A percentile compares a stretch with the other conserved stretches of the same genome.
These are phyloP conservation scores for Solanum rostratum DNA, from an alignment of 257 asterid genomes.

Conservation along the genomic window DNA sequence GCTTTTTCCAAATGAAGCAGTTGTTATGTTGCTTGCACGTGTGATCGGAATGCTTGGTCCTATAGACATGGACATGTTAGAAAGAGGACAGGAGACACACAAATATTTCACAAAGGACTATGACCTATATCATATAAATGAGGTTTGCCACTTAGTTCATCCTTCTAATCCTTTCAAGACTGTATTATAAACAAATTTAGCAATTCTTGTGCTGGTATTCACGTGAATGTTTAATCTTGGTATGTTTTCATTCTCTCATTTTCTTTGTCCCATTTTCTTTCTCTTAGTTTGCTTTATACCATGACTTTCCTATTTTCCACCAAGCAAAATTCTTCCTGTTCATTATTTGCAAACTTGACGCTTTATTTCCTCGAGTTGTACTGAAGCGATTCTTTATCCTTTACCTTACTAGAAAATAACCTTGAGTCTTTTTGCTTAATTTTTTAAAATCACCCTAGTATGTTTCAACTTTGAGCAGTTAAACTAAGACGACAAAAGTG, in stretches of 20 bases:
- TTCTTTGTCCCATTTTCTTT: not conserved
- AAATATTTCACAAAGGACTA: conserved; percentile 79
- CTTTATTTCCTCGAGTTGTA: not conserved
- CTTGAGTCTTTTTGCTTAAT: not conserved
- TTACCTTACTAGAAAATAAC: not conserved
- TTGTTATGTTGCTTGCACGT: conserved; percentile 67
- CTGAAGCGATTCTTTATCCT: not conserved
- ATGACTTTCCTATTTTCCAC: not conserved
- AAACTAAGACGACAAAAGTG: not conserved
- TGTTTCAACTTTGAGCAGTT: not conserved
- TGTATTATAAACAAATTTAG: not conserved
- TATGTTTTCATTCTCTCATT: not conserved
- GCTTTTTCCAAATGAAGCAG: conserved; percentile 77
- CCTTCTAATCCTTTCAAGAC: not conserved
- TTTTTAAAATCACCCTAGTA: not conserved
- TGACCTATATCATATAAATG: conserved; percentile 49
- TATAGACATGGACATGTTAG: conserved; percentile 55
- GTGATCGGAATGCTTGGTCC: conserved; percentile 68
- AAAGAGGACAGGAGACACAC: conserved; percentile 56
- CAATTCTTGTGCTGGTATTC: not conserved
- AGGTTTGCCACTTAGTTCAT: conserved; percentile 36
- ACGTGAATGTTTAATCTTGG: not conserved
- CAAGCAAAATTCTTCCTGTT: not conserved
- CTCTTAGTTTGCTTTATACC: not conserved
- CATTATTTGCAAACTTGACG: not conserved